A percentile compares a stretch with the other conserved stretches of the same genome.
These are phyloP conservation scores for Fusarium nisikadoi DNA, from an alignment of 2,329 filamentous ascomycete species.

Conservation along the genomic window DNA sequence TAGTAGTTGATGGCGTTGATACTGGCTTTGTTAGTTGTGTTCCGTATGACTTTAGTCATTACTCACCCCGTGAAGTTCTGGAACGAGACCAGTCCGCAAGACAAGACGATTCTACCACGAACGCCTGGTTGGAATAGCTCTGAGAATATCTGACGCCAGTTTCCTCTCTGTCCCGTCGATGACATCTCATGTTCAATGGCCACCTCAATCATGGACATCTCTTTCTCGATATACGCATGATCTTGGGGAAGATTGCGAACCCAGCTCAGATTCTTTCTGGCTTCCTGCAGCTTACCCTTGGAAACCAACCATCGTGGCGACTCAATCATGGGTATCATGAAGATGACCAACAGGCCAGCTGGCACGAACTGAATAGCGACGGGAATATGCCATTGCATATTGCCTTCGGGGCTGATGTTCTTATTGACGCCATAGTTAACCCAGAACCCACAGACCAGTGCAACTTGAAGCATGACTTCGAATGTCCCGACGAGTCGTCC, in stretches of 20 bases:
- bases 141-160: neutral
- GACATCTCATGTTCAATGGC: neutral
- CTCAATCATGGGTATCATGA: neutral
- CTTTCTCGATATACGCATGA: neutral
- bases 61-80: neutral
- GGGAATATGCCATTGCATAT: neutral
- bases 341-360: neutral
- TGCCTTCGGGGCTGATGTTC: neutral
- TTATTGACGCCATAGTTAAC: neutral
- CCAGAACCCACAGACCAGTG: neutral
- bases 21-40: neutral
- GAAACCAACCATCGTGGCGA: neutral
- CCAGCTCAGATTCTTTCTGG: neutral
- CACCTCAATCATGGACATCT: neutral
- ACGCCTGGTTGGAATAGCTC: neutral
- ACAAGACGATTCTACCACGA: neutral
- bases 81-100: neutral
- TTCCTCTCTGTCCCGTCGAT: neutral
- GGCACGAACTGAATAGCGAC: neutral
- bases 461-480: neutral
- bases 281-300: neutral
- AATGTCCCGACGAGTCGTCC: neutral
- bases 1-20: neutral
- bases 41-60: rapidly evolving
- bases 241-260: neutral